phyloP scores from a whole-genome alignment of 2,329 filamentous ascomycete species.

The Botrytis tulipae region DNA sequence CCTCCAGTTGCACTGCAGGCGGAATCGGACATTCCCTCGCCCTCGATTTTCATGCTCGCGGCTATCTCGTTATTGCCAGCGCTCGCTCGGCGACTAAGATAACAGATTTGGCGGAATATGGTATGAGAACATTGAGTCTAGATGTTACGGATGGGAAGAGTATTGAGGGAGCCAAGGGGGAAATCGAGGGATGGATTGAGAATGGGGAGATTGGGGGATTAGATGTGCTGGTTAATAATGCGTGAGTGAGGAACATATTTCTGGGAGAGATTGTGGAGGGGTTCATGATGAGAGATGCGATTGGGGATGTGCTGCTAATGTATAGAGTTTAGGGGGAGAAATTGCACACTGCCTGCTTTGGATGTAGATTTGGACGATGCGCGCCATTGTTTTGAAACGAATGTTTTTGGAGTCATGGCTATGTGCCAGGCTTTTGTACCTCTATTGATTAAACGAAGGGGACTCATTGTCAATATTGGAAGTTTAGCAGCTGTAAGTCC shows the following conservation, averaged over 20 bases:
- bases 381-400: constrained; percentile 38
- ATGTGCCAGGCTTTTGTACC: constrained; percentile 44
- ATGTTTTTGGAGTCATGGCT: constrained; percentile 46
- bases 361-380: constrained; percentile 40
- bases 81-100: constrained; percentile 41
- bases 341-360: constrained; percentile 32
- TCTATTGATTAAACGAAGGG: constrained; percentile 37
- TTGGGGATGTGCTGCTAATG: not conserved
- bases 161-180: constrained; percentile 28
- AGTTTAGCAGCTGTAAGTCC: constrained; percentile 40
- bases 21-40: constrained; percentile 45
- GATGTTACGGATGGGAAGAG: constrained; percentile 41
- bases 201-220: constrained; percentile 56
- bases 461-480: constrained; percentile 35
- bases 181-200: constrained; percentile 48
- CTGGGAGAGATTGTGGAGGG: not conserved
- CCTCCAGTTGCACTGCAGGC: constrained; percentile 34
- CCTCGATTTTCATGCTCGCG: constrained; percentile 40
- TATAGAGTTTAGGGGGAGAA: constrained; percentile 25
- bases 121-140: constrained; percentile 42
- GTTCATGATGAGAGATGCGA: not conserved
- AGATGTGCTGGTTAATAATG: constrained; percentile 91
- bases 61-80: constrained; percentile 44
- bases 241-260: constrained; percentile 39
- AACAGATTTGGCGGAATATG: constrained; percentile 32